These are phyloP conservation scores for Agaricus bisporus DNA, from an alignment of 768 basidiomycete species.

Conservation along the genomic window DNA sequence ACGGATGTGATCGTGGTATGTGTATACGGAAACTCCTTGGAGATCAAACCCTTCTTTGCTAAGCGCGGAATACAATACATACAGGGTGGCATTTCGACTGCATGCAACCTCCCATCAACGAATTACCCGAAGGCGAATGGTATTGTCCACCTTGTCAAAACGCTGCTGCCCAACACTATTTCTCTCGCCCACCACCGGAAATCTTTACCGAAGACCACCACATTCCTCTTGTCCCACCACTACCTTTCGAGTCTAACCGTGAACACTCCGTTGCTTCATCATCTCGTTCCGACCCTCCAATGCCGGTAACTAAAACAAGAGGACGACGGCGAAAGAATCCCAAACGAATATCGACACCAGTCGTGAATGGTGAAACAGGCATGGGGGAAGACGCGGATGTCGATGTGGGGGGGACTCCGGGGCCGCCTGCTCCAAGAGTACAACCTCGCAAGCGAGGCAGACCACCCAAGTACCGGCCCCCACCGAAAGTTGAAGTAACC, in stretches of 20 bases:
- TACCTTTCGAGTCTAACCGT: conserved; percentile 12
- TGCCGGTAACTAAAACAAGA: conserved; percentile 14
- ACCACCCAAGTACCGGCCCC: not conserved
- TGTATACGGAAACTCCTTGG: conserved; percentile 4
- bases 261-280: conserved; percentile 23
- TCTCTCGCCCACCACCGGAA: conserved; percentile 9
- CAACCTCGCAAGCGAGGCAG: not conserved
- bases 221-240: conserved; percentile 1
- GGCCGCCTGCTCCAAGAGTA: conserved; percentile 15
- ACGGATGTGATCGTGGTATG: conserved; percentile 86
- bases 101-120: conserved; percentile 62
- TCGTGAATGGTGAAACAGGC: conserved; percentile 30
- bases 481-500: not conserved
- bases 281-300: conserved; percentile 22
- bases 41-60: conserved; percentile 6
- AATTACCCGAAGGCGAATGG: conserved; percentile 74
- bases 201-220: conserved; percentile 9
- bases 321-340: conserved; percentile 15
- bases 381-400: conserved; percentile 24
- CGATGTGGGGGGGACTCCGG: conserved; percentile 18
- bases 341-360: conserved; percentile 7
- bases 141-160: conserved; percentile 62
- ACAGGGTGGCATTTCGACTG: conserved; percentile 85
- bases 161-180: conserved; percentile 10
- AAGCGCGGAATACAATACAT: not conserved